Conservation (phyloP, 805 yeast species). For the Lipomyces mesembrius region DNA sequence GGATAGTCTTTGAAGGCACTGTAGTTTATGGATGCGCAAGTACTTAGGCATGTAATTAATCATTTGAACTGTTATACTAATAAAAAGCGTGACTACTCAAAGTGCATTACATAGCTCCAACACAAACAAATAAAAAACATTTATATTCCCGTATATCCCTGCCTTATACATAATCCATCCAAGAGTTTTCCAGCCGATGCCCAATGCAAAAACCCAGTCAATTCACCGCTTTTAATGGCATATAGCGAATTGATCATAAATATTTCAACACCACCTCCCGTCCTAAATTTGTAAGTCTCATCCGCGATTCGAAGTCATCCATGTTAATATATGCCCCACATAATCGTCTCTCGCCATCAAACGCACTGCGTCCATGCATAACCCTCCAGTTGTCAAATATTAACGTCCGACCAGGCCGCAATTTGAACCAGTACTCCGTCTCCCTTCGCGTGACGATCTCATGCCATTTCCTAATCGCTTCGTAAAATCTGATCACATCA, state of each 20-base stretch:
- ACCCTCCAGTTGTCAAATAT: constrained; percentile 77
- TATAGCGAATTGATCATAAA: constrained; percentile 5
- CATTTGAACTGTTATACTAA: not conserved
- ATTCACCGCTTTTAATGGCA: not conserved
- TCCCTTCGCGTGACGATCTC: constrained; percentile 54
- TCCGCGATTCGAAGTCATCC: constrained; percentile 63
- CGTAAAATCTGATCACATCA: constrained; percentile 54
- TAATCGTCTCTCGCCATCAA: constrained; percentile 68
- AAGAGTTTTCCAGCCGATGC: not conserved
- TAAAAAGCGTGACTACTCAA: not conserved
- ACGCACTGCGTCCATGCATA: constrained; percentile 68
- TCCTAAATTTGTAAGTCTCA: constrained; percentile 55
- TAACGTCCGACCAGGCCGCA: constrained; percentile 64
- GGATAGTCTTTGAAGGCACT: not conserved
- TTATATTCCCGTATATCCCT: not conserved
- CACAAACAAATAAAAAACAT: too few species aligned
- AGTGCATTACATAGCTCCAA: not conserved
- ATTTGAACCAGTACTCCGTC: constrained; percentile 58
- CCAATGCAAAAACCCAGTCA: not conserved
- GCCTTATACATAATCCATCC: not conserved
- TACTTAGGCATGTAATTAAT: not conserved
- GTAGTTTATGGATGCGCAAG: not conserved
- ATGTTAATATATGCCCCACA: constrained; percentile 74
- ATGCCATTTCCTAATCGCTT: constrained; percentile 63
- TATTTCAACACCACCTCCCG: constrained; percentile 48